Conservation (phyloP, 257 asterid species). For the Solanum lignicaule region DNA sequence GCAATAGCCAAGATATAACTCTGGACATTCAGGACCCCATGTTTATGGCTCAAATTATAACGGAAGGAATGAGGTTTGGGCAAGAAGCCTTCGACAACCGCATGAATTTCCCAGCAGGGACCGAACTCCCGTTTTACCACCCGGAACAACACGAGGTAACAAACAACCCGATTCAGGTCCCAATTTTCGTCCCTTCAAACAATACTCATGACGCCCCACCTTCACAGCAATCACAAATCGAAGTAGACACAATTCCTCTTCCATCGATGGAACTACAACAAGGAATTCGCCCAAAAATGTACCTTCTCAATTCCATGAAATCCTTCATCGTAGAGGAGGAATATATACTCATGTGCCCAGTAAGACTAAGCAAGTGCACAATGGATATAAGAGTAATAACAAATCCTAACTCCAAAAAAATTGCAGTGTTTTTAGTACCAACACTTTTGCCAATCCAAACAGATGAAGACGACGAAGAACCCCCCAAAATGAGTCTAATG, state of each 20-base stretch:
- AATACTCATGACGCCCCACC: no score
- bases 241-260: background rate
- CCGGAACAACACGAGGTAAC: background rate
- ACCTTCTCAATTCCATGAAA: background rate
- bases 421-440: background rate
- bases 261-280: background rate
- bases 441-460: background rate
- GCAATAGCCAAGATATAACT: background rate
- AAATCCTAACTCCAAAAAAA: background rate
- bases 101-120: background rate
- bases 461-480: background rate
- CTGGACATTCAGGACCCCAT: background rate
- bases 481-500: background rate
- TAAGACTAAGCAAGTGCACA: background rate
- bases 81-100: background rate
- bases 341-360: background rate
- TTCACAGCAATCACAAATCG: no score
- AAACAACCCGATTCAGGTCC: background rate
- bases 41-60: background rate
- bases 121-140: background rate
- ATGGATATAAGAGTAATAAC: background rate
- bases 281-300: background rate
- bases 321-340: background rate
- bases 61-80: background rate
- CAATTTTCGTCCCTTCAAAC: background rate